These are phyloP conservation scores for Dorcoceras hygrometricum DNA, from an alignment of 257 asterid species.

Conservation along the genomic window DNA sequence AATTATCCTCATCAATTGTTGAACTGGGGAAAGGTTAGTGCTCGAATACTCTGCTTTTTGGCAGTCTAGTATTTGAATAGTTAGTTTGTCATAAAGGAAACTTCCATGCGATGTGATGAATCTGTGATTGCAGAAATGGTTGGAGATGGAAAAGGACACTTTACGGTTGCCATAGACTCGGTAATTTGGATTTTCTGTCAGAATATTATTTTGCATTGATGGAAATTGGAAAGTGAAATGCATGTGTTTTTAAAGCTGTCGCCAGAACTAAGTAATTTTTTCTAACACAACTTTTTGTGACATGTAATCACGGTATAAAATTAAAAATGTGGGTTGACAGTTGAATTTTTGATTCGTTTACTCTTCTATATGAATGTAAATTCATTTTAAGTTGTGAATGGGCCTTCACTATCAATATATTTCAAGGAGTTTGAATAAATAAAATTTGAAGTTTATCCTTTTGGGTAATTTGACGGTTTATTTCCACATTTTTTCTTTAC, in stretches of 20 bases:
- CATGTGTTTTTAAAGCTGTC: background rate
- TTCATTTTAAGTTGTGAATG: background rate
- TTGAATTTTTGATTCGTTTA: background rate
- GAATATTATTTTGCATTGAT: background rate
- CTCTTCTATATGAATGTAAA: background rate
- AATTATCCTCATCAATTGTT: slow-evolving; percentile 42
- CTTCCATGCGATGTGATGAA: slow-evolving; percentile 15
- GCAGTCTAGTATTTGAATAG: background rate
- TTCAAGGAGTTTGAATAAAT: background rate
- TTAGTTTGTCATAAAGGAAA: slow-evolving; percentile 13
- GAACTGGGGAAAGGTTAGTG: slow-evolving; percentile 66
- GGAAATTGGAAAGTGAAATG: background rate
- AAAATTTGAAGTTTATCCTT: slow-evolving; percentile 1
- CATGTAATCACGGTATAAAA: background rate
- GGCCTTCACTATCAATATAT: background rate
- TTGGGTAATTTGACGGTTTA: background rate
- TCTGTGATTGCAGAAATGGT: slow-evolving; percentile 52
- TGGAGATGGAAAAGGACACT: slow-evolving; percentile 64
- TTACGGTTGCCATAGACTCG: slow-evolving; percentile 89
- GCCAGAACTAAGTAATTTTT: slow-evolving; percentile 12
- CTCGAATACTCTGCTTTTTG: slow-evolving; percentile 7
- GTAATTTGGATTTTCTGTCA: slow-evolving; percentile 34
- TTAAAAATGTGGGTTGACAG: background rate
- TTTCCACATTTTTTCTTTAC: background rate
- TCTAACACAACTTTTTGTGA: background rate